Percentiles rank a stretch among this genome's conserved stretches.
phyloP scores from a whole-genome alignment of 1,284 basidiomycete species.

The Taiwanofungus camphoratus region DNA sequence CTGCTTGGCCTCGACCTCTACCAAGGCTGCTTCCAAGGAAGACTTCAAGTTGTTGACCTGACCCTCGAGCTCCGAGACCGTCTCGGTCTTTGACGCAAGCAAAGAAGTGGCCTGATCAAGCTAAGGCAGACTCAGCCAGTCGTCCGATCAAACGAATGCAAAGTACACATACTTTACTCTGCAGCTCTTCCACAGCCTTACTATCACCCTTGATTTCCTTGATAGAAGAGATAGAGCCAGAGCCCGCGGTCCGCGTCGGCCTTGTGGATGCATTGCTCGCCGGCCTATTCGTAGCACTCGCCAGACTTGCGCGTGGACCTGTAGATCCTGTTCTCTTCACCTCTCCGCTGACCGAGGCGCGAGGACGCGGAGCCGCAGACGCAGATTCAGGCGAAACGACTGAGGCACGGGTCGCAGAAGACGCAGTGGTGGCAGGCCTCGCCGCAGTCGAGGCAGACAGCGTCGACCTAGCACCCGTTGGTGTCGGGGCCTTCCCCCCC shows the following conservation, averaged over 20 bases:
- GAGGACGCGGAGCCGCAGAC: slow-evolving; percentile 26
- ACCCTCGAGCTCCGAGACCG: slow-evolving; percentile 44
- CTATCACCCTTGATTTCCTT: slow-evolving; percentile 59
- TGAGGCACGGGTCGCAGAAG: slow-evolving; percentile 33
- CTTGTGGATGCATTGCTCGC: slow-evolving; percentile 27
- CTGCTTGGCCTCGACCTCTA: slow-evolving; percentile 44
- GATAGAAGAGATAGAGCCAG: slow-evolving; percentile 64
- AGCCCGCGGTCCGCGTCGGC: slow-evolving; percentile 35
- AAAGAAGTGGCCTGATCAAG: slow-evolving; percentile 50
- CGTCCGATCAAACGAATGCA: slow-evolving; percentile 4
- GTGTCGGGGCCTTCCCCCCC: slow-evolving; percentile 35
- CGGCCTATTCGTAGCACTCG: slow-evolving; percentile 18
- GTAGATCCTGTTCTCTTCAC: slow-evolving; percentile 23
- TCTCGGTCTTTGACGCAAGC: slow-evolving; percentile 44
- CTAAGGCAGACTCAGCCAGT: slow-evolving; percentile 32
- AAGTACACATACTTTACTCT: slow-evolving; percentile 44
- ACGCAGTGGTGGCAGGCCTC: slow-evolving; percentile 14
- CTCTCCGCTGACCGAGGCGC: slow-evolving; percentile 31
- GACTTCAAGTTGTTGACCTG: slow-evolving; percentile 45
- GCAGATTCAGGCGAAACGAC: slow-evolving; percentile 41
- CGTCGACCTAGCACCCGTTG: slow-evolving; percentile 42
- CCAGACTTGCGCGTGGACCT: slow-evolving; percentile 25
- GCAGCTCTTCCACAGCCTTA: slow-evolving; percentile 51
- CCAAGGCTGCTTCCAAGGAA: slow-evolving; percentile 42
- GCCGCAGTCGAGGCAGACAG: slow-evolving; percentile 19